A percentile compares a stretch with the other conserved stretches of the same genome.
Conservation (phyloP, 192 early-diverging fungal genomes). For the Diversispora epigaea region DNA sequence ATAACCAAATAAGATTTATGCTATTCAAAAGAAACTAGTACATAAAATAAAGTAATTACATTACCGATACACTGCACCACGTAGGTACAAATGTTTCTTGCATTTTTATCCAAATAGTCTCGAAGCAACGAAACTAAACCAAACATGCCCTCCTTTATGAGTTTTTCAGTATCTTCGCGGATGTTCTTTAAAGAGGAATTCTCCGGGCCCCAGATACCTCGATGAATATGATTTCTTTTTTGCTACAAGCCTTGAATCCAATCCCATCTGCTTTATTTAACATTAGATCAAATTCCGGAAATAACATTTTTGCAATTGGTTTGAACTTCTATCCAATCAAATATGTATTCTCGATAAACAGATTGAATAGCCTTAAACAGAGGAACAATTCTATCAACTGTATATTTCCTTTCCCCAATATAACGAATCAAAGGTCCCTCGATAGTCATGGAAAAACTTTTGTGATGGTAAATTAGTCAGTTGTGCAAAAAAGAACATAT, state of each 20-base stretch:
- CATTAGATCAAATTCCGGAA: conserved; percentile 27
- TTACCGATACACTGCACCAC: conserved; percentile 23
- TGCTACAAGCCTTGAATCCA: conserved; percentile 4
- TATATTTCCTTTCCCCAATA: conserved; percentile 27
- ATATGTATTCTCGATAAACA: conserved; percentile 16
- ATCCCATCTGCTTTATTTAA: conserved; percentile 26
- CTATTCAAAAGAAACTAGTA: conserved; percentile 1
- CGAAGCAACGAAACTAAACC: conserved; percentile 9
- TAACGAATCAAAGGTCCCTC: neutral
- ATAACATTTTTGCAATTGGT: conserved; percentile 6
- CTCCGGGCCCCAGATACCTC: neutral
- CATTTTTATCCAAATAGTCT: conserved; percentile 24
- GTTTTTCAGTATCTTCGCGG: conserved; percentile 21
- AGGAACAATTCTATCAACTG: conserved; percentile 17
- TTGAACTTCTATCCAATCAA: conserved; percentile 27
- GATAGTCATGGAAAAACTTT: conserved; percentile 18
- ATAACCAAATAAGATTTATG: neutral
- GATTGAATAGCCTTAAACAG: conserved; percentile 33
- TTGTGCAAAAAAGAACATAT: neutral
- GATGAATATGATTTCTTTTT: conserved; percentile 25
- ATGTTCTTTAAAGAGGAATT: neutral
- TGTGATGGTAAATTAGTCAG: neutral
- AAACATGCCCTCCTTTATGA: conserved; percentile 27
- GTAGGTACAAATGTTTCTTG: conserved; percentile 12
- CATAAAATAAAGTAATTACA: neutral